These are phyloP conservation scores for Alternaria rosae DNA, from an alignment of 2,329 filamentous ascomycete species.

Conservation along the genomic window DNA sequence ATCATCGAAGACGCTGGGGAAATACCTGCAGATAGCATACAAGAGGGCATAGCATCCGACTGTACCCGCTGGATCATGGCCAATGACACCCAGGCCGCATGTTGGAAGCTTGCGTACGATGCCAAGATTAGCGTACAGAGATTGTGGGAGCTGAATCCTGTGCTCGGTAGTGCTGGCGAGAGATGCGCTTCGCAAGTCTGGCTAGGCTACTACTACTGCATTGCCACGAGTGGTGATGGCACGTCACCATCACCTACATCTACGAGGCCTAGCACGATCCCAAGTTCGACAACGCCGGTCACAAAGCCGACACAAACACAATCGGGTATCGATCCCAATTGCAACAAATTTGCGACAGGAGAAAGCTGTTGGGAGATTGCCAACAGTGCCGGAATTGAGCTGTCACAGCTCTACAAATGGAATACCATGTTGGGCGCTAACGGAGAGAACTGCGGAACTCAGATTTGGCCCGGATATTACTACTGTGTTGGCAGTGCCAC, in stretches of 20 bases:
- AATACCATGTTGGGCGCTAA: not conserved
- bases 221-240: not conserved
- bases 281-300: not conserved
- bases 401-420: not conserved
- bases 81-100: not conserved
- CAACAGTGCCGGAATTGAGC: not conserved
- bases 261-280: not conserved
- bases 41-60: not conserved
- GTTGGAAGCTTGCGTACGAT: slow-evolving; percentile 2
- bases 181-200: not conserved
- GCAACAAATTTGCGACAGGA: not conserved
- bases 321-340: not conserved
- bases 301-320: not conserved
- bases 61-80: not conserved
- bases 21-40: not conserved
- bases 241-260: not conserved
- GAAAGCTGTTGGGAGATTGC: not conserved
- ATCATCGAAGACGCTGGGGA: not conserved
- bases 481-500: not conserved
- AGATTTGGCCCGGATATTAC: slow-evolving; percentile 1
- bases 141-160: not conserved
- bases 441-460: not conserved
- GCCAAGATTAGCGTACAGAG: not conserved
- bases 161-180: not conserved
- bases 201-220: slow-evolving; percentile 5